Conservation (phyloP, 208 protist genomes). For the Acanthamoeba culbertsoni region DNA sequence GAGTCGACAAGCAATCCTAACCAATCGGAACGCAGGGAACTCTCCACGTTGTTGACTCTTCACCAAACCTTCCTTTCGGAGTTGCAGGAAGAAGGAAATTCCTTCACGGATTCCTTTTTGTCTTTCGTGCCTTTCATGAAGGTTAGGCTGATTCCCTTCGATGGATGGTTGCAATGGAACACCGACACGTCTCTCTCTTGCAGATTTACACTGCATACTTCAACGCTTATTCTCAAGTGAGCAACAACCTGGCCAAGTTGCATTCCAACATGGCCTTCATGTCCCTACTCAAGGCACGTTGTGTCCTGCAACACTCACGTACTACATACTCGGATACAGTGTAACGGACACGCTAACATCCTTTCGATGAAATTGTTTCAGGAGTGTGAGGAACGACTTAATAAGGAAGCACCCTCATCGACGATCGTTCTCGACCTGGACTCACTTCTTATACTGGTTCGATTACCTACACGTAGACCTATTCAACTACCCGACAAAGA, state of each 20-base stretch:
- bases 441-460: conserved; percentile 2
- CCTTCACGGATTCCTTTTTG: background rate
- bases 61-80: conserved; percentile 32
- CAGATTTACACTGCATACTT: conserved; percentile 28
- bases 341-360: background rate
- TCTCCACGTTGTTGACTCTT: conserved; percentile 1
- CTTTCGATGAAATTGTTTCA: background rate
- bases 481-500: background rate
- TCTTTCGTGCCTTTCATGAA: conserved; percentile 19
- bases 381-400: conserved; percentile 16
- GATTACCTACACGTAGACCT: background rate
- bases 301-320: background rate
- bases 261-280: background rate
- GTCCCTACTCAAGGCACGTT: background rate
- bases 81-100: background rate
- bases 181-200: too few relatives aligned
- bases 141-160: too few relatives aligned
- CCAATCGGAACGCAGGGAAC: background rate
- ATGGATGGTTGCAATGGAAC: too few relatives aligned
- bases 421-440: conserved; percentile 16
- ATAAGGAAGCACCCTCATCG: background rate
- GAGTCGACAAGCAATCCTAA: background rate
- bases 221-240: background rate
- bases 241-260: background rate
- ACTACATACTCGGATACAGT: background rate